phyloP scores from a whole-genome alignment of 2,329 filamentous ascomycete species.

The Bipolaris gigantea region DNA sequence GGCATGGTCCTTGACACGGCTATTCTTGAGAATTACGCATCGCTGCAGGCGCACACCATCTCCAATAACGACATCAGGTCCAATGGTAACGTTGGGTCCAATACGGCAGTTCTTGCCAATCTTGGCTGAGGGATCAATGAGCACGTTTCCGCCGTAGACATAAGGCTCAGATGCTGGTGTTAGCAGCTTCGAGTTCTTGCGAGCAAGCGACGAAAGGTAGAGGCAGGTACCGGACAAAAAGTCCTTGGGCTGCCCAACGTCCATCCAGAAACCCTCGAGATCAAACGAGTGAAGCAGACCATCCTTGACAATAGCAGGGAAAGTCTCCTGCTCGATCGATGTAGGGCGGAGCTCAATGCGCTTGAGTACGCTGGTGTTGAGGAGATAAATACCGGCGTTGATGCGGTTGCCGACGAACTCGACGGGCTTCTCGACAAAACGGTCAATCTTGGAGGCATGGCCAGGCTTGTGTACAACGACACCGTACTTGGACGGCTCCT shows the following conservation, averaged over 20 bases:
- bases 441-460: slow-evolving; percentile 89
- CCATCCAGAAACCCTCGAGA: slow-evolving; percentile 99
- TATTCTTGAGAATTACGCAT: slow-evolving; percentile 83
- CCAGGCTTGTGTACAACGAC: slow-evolving; percentile 96
- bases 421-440: slow-evolving; percentile 98
- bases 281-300: slow-evolving; percentile 94
- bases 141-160: slow-evolving; percentile 90
- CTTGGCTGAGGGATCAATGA: slow-evolving; percentile 92
- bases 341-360: slow-evolving; percentile 96
- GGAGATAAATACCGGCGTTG: slow-evolving; percentile 97
- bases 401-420: slow-evolving; percentile 99
- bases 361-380: slow-evolving; percentile 86
- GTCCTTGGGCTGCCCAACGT: slow-evolving; percentile 97
- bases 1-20: slow-evolving; percentile 97
- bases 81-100: slow-evolving; percentile 94
- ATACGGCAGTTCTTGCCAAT: slow-evolving; percentile 99
- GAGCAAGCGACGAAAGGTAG: slow-evolving; percentile 89
- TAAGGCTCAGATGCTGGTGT: slow-evolving; percentile 73
- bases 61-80: slow-evolving; percentile 86
- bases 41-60: slow-evolving; percentile 94
- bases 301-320: slow-evolving; percentile 89
- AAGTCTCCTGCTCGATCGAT: slow-evolving; percentile 98
- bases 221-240: slow-evolving; percentile 95
- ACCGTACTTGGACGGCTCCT: slow-evolving; percentile 98
- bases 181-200: slow-evolving; percentile 85